Evolutionary conservation across 495 filamentous ascomycete species (phyloP), one percentile per base, ranked within the genome.

Genomic region (Penicillium mononematosum): DNA sequence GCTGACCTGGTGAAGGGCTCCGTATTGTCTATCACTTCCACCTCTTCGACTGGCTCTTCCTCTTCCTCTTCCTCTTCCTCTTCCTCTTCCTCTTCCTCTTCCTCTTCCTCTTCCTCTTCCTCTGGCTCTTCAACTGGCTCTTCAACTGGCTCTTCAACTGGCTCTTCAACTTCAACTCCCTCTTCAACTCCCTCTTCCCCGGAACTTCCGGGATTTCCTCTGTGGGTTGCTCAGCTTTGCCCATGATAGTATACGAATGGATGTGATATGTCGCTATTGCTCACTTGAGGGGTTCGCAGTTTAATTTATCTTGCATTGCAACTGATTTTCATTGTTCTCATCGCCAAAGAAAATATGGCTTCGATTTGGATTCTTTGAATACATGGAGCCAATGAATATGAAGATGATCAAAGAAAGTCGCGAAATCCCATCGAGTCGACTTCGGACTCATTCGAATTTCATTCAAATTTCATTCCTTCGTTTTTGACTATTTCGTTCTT

Each of bases 271-370:
- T 11, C 4, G 14, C 6, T 17, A 12, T 39, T 12, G 7, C 17
- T 24, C 14, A n/a, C 2, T 24, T 25, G 45, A 56, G 45, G 46
- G 34, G 31, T 14, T 17, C 27, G 1, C 17, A 12, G 27, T 50
- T 25, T 4, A 52, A 43, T 43, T 51, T 58, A 58, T 51, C 14
- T 47, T 34, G 9, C 6, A 17, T 39, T n/a, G 2, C 36, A 17
- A 39, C 36, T 17, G n/a, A 39, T n/a, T 39, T 14, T 44, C 42
- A 44, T 44, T 44, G 19, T 44, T 39, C 3, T 17, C 36, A 17
- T 39, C 7, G n/a, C n/a, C 7, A 39, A 39, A 17, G n/a, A 9
- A 39, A 17, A 39, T 17, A 8, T 8, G 36, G 20, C 42, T 6
- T 24, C 1, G 42, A 44, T 0, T 12, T 12, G 41, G 5, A 44